Evolutionary conservation across 164 flowering plant species (phyloP).

Genomic region (Annona squamosa): DNA sequence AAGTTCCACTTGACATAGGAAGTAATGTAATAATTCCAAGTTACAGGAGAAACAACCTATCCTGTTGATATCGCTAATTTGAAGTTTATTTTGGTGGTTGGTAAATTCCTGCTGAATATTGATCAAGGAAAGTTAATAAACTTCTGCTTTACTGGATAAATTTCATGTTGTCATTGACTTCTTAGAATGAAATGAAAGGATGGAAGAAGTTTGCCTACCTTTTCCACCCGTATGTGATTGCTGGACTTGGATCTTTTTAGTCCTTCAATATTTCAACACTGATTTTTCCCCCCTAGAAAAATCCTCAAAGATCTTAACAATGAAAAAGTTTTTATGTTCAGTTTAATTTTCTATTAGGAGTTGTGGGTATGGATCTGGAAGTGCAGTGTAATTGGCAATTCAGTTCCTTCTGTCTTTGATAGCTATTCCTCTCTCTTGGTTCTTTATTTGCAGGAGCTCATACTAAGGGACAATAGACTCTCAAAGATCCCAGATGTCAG

Average conservation of each 20-base stretch:
- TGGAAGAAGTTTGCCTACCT: not conserved
- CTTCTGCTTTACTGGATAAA: not conserved
- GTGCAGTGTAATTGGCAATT: not conserved
- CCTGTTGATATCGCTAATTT: not conserved
- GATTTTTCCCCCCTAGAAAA: too few relatives aligned
- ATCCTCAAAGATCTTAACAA: not conserved
- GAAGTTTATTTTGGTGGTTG: not conserved
- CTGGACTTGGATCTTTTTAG: not conserved
- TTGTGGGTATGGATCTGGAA: not conserved
- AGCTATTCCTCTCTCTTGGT: not conserved
- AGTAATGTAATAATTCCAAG: too few relatives aligned
- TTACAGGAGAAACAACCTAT: too few relatives aligned
- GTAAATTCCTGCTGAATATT: not conserved
- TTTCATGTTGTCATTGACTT: not conserved
- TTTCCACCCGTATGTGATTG: not conserved
- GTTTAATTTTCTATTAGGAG: not conserved
- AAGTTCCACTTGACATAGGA: too few relatives aligned
- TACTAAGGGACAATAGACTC: conserved; percentile 82
- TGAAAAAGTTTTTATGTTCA: not conserved
- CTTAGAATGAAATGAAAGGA: not conserved
- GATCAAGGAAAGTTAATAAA: not conserved
- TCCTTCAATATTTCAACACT: not conserved
- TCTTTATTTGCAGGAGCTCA: conserved; percentile 60
- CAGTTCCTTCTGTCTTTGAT: not conserved
- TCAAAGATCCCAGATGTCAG: conserved; percentile 74